Base-by-base conservation (phyloP, 768 basidiomycete species). In the Kwoniella heveanensis region DNA sequence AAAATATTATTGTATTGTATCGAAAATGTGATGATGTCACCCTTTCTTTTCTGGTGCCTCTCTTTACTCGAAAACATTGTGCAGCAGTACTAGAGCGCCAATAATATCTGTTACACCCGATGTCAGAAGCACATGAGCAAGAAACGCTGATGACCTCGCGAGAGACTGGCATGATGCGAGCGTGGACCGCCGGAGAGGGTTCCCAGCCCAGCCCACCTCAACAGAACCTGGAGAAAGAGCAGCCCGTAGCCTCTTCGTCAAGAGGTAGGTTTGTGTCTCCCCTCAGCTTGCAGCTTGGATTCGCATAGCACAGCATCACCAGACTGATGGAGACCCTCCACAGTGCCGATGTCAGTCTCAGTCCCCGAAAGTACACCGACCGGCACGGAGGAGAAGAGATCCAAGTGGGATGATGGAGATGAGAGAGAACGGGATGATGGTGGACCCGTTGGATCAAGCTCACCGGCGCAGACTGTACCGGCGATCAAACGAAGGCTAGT, bases 401-500 rank as follows among this genome's bases (percentile, higher is more conserved):
- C 65, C 12, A 66, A 66, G 37, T 66, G 65, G 65, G 52, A 57
- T 26, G 44, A 54, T n/a, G 62, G 57, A n/a, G 53, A 60, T 17
- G 62, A 59, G 19, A 39, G 9, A 37, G 49, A 27, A 46, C 30
- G 24, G n/a, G 21, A 19, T 22, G 46, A 22, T 22, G 17, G 6
- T 32, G 32, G 4, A 44, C 4, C 39, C 39, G 15, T 19, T 17
- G 15, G 19, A 3, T 17, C 49, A 22, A 21, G 53, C 7, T 62
- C 55, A 12, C 39, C 59, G n/a, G 21, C 36, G 5, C 39, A 60
- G 9, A 6, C 47, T 22, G 29, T 54, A 17, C 56, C 68, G 25
- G 48, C 65, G 9, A 74, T 72, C 36, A 75, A 70, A 48, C 32
- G 61, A 49, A 60, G 73, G 6, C 24, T 72, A 5, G 65, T 75